A percentile compares a stretch with the other conserved stretches of the same genome.
Conservation (phyloP, 805 yeast species). For the Candida pseudofarinosa region DNA sequence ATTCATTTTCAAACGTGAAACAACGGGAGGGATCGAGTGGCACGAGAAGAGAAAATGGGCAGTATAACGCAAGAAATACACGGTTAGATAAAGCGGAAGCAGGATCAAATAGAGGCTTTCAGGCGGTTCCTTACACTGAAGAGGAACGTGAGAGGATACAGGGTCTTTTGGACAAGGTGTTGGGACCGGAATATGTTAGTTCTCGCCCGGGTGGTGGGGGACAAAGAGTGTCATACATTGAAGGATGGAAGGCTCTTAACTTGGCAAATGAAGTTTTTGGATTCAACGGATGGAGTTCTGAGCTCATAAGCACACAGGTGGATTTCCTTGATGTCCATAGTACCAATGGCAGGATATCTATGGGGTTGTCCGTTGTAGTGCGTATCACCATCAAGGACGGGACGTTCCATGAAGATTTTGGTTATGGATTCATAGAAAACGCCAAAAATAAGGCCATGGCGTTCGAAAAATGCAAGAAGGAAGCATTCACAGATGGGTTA, state of each 20-base stretch:
- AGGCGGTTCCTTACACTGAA: constrained; percentile 25
- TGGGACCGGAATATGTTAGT: constrained; percentile 78
- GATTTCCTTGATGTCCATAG: constrained; percentile 67
- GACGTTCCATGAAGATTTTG: constrained; percentile 72
- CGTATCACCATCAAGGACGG: constrained; percentile 77
- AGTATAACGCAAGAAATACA: background rate
- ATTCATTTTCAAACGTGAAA: background rate
- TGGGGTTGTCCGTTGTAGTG: constrained; percentile 70
- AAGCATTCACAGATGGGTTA: constrained; percentile 79
- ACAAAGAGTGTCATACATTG: constrained; percentile 64
- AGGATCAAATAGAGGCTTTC: constrained; percentile 7
- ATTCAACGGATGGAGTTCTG: constrained; percentile 79
- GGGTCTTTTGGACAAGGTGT: constrained; percentile 28
- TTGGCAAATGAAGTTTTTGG: constrained; percentile 81
- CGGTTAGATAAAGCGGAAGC: background rate
- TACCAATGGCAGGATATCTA: constrained; percentile 47
- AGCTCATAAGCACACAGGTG: constrained; percentile 58
- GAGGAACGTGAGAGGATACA: constrained; percentile 36
- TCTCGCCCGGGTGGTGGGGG: constrained; percentile 75
- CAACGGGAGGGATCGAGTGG: background rate
- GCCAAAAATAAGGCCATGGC: constrained; percentile 70
- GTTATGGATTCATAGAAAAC: constrained; percentile 70
- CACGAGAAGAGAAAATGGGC: background rate
- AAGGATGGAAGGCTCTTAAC: constrained; percentile 81
- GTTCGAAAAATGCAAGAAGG: constrained; percentile 75